Conservation (phyloP, 805 yeast genomes). For the Candida methanosorbosa region DNA sequence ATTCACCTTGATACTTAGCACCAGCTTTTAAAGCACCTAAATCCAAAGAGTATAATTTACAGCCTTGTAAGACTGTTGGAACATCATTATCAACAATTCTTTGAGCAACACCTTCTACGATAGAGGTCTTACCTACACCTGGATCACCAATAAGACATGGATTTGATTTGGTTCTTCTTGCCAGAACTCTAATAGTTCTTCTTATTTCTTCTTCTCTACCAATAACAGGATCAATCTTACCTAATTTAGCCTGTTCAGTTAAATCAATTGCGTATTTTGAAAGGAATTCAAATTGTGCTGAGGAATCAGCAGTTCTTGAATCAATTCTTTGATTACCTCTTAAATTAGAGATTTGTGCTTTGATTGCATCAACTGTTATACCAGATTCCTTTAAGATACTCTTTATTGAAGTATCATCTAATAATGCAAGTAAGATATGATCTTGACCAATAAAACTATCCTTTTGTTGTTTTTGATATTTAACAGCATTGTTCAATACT, state of each 20-base stretch:
- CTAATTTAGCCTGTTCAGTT: constrained; percentile 88
- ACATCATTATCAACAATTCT: constrained; percentile 94
- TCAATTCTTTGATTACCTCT: constrained; percentile 92
- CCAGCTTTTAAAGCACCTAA: constrained; percentile 97
- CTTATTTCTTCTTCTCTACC: constrained; percentile 99
- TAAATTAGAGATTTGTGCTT: constrained; percentile 66
- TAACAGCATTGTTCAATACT: constrained; percentile 64
- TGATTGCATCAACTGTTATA: constrained; percentile 62
- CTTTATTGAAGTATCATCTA: constrained; percentile 70
- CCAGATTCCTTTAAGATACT: constrained; percentile 63
- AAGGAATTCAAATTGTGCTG: constrained; percentile 74
- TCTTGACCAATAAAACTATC: constrained; percentile 92
- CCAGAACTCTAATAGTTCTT: constrained; percentile 86
- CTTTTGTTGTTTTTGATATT: constrained; percentile 79
- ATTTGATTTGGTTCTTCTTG: constrained; percentile 96
- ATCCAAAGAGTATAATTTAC: constrained; percentile 81
- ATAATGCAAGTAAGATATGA: constrained; percentile 75
- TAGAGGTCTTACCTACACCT: constrained; percentile 98
- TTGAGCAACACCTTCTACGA: constrained; percentile 98
- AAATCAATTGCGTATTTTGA: constrained; percentile 87
- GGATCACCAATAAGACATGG: constrained; percentile 98
- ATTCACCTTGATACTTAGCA: constrained; percentile 97
- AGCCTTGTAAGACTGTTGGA: constrained; percentile 75
- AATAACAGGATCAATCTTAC: constrained; percentile 95
- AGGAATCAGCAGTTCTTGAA: constrained; percentile 88